Conservation (phyloP, 257 asterid species). For the Penstemon eatonii region DNA sequence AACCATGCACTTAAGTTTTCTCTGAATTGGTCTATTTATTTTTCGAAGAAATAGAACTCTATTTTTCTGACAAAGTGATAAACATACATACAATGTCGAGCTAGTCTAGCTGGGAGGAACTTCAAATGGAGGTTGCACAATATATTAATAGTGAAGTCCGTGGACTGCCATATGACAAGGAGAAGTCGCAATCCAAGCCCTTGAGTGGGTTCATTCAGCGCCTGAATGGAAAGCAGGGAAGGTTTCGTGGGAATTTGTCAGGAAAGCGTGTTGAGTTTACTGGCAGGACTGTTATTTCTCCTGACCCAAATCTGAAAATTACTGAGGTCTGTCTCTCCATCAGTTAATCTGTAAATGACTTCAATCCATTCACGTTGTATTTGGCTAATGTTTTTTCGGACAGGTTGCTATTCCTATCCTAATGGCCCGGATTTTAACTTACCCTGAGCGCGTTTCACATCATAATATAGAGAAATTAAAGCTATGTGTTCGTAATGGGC, state of each 20-base stretch:
- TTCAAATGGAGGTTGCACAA: constrained; percentile 82
- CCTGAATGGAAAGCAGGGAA: constrained; percentile 93
- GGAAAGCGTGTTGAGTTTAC: constrained; percentile 98
- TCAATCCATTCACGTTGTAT: constrained; percentile 4
- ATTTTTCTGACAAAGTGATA: constrained; percentile 21
- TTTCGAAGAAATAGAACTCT: constrained; percentile 3
- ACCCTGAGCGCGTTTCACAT: constrained; percentile 89
- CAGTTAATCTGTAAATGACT: constrained; percentile 14
- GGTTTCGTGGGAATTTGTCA: constrained; percentile 86
- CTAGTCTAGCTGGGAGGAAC: constrained; percentile 64
- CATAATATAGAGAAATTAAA: constrained; percentile 91
- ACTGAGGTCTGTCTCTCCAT: constrained; percentile 58
- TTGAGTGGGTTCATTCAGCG: constrained; percentile 93
- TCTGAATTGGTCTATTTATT: constrained; percentile 17
- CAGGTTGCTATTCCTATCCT: constrained; percentile 91
- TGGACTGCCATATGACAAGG: constrained; percentile 41
- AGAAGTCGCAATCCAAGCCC: constrained; percentile 38
- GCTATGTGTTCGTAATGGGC: constrained; percentile 93
- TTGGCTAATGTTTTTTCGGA: constrained; percentile 23
- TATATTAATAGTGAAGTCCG: constrained; percentile 82
- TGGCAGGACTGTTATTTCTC: constrained; percentile 96
- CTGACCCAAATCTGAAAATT: constrained; percentile 90
- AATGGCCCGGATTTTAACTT: constrained; percentile 83
- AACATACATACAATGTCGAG: constrained; percentile 24
- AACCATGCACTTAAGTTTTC: constrained; percentile 1